Base-by-base conservation (phyloP, 2,329 filamentous ascomycete genomes). In the Trichoderma oligosporum region DNA sequence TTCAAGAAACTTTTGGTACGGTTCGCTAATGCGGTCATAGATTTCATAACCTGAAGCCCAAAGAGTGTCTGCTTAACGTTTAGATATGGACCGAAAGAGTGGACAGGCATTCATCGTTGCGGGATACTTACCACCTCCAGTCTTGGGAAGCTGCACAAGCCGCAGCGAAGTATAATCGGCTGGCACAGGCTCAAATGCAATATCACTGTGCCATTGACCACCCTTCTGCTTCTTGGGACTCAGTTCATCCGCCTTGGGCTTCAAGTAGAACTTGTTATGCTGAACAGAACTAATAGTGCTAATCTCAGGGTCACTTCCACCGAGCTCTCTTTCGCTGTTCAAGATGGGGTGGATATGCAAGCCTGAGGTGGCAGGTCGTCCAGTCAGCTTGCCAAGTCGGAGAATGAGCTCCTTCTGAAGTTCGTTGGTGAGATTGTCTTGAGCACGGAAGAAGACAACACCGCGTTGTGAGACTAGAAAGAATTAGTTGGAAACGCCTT, bases 21-120 rank as follows among this genome's bases (percentile, higher is more conserved):
- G 73, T 2, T 74, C 71, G 4, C 80, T 84, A 58, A 88, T 74
- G 25, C 82, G 78, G 64, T 88, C 84, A 64, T 86, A 88, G 11
- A 86, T 70, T 62, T 87, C 84, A 65, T 87, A 87, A 0, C 83
- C 83, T 0, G 82, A 85, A 0, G 84, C 85, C 83, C 84, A 88
- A 5, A 88, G 76, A 0, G 85, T 87, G 67, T 81, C 78, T 77
- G 22, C 22, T 6, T 7, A 20, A n/a, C 7, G 4, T 5, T 57
- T 48, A 12, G 36, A n/a, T 60, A 35, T 33, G n/a, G 8, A 6
- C 8, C 18, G 2, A 16, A 14, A 8, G 8, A 56, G 5, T n/a
- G n/a, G 11, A 6, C 4, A 29, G 31, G 24, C 11, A 25, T 29
- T 5, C 5, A 11, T 22, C 4, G 11, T 39, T 16, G 22, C n/a